These are phyloP conservation scores for Neofusicoccum sp. DNA, from an alignment of 2,329 filamentous ascomycete genomes.

Conservation along the genomic window DNA sequence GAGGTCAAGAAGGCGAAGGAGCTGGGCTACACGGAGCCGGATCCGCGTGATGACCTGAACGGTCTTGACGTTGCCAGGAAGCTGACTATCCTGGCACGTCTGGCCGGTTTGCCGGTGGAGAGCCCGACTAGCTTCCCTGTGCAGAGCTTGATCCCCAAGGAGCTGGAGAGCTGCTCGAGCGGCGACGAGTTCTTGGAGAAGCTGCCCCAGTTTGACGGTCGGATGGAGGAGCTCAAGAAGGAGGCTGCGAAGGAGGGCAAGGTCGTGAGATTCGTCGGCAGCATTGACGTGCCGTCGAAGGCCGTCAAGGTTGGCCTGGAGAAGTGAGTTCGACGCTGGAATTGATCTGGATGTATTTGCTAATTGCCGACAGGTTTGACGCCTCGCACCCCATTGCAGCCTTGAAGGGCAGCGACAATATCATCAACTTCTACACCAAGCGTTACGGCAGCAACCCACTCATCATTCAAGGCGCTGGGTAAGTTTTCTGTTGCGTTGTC, in stretches of 20 bases:
- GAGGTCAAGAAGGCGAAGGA: conserved; percentile 92
- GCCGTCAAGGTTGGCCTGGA: conserved; percentile 89
- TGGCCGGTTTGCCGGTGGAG: conserved; percentile 78
- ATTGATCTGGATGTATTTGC: not conserved
- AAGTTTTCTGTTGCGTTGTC: conserved; percentile 22
- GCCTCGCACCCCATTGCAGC: conserved; percentile 87
- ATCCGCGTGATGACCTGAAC: conserved; percentile 83
- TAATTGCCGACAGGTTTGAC: conserved; percentile 50
- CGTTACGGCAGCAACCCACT: conserved; percentile 87
- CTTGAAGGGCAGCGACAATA: conserved; percentile 96
- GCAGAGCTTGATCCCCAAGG: conserved; percentile 85
- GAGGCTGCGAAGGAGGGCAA: conserved; percentile 84
- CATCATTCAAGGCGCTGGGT: conserved; percentile 88
- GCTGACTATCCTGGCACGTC: conserved; percentile 85
- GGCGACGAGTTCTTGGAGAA: conserved; percentile 83
- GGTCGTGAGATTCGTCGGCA: conserved; percentile 91
- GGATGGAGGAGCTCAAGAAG: conserved; percentile 87
- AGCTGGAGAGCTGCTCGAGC: conserved; percentile 72
- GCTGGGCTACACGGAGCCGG: conserved; percentile 87
- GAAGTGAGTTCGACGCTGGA: conserved; percentile 51
- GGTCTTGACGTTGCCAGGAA: conserved; percentile 92
- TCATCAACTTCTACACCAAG: conserved; percentile 98
- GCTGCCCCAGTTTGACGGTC: conserved; percentile 77
- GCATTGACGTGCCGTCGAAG: conserved; percentile 78
- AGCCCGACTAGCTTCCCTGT: conserved; percentile 89